Conservation (phyloP, 2,329 filamentous ascomycete genomes). For the Diplodia sapinea region DNA sequence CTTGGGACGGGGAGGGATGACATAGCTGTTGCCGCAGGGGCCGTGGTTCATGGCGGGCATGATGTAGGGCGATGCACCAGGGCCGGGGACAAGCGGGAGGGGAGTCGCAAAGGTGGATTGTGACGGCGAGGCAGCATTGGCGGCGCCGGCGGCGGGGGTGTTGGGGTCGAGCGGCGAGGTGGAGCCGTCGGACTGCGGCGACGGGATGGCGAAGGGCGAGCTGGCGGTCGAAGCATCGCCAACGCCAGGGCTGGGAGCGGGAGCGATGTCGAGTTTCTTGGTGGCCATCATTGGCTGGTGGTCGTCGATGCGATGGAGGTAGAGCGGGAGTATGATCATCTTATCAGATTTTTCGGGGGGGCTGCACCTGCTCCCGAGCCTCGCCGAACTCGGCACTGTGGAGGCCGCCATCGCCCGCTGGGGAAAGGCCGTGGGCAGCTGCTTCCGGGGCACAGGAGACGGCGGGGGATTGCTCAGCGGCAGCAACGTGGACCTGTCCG, state of each 20-base stretch:
- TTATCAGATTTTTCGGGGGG: slow-evolving; percentile 31
- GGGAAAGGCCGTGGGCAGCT: background rate
- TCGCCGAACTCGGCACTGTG: slow-evolving; percentile 28
- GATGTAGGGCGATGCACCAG: slow-evolving; percentile 23
- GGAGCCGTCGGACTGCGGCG: slow-evolving; percentile 26
- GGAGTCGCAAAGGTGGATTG: slow-evolving; percentile 3
- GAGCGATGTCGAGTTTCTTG: slow-evolving; percentile 31
- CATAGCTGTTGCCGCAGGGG: slow-evolving; percentile 47
- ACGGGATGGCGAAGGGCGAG: slow-evolving; percentile 29
- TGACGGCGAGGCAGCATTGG: slow-evolving; percentile 21
- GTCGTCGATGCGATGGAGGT: slow-evolving; percentile 19
- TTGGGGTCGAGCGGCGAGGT: slow-evolving; percentile 13
- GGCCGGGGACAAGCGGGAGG: slow-evolving; percentile 24
- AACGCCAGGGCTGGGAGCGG: slow-evolving; percentile 22
- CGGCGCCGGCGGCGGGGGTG: background rate
- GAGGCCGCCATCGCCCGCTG: slow-evolving; percentile 21
- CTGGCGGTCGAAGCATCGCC: slow-evolving; percentile 14
- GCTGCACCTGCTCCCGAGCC: slow-evolving; percentile 9
- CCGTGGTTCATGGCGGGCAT: slow-evolving; percentile 31
- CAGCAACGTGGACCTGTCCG: background rate
- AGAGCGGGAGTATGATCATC: slow-evolving; percentile 27
- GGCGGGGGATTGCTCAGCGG: background rate
- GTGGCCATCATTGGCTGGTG: slow-evolving; percentile 29
- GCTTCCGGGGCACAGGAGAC: background rate
- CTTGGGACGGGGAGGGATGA: slow-evolving; percentile 54